A percentile compares a stretch with the other conserved stretches of the same genome.
Evolutionary conservation across 345 rosid species (phyloP).

Genomic region (Populus tremula): DNA sequence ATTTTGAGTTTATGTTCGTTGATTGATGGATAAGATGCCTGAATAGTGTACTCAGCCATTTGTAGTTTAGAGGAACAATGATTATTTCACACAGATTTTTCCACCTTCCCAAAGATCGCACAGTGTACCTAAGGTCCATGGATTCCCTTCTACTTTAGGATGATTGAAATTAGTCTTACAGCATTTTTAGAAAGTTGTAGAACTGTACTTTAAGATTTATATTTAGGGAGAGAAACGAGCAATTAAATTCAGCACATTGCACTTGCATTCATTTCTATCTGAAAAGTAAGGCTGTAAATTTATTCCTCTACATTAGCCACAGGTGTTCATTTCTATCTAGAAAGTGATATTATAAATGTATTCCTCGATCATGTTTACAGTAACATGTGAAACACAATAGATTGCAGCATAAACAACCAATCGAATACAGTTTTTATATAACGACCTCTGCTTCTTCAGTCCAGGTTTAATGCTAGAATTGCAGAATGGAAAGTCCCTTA

Average conservation of each 20-base stretch:
- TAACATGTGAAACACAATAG: slow-evolving; percentile 3
- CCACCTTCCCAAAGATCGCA: neutral
- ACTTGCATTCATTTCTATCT: neutral
- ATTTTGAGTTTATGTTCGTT: neutral
- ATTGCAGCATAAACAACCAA: slow-evolving; percentile 8
- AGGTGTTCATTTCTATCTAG: neutral
- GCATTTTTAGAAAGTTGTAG: slow-evolving; percentile 1
- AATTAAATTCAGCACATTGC: neutral
- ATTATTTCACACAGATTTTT: neutral
- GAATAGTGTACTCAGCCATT: neutral
- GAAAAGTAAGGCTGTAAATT: neutral
- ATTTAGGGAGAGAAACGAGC: neutral
- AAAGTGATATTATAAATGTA: neutral
- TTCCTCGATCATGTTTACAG: neutral
- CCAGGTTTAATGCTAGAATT: neutral
- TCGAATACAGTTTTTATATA: neutral
- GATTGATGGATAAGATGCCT: neutral
- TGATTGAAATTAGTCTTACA: neutral
- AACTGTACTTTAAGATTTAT: neutral
- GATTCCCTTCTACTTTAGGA: neutral
- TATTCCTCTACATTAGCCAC: neutral
- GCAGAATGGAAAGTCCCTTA: slow-evolving; percentile 25
- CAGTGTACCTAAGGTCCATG: neutral
- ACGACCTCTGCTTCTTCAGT: neutral
- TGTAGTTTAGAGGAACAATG: neutral